Evolutionary conservation across 2,329 filamentous ascomycete species (phyloP).

Genomic region (Knufia fluminis): DNA sequence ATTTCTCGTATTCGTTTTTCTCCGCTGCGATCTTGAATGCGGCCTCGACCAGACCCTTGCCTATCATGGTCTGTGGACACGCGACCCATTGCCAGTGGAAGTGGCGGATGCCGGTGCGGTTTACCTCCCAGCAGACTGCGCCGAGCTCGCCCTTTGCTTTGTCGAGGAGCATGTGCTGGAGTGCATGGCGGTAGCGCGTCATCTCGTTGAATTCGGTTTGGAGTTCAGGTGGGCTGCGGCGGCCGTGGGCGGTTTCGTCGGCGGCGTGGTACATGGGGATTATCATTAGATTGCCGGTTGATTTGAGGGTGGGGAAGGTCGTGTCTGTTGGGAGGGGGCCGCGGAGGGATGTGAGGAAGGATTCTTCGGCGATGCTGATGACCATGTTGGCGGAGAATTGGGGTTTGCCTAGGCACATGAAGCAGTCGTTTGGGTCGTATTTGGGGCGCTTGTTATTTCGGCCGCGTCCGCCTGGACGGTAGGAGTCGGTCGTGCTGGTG

Average conservation of each 20-base stretch:
- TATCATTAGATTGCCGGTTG: constrained; percentile 81
- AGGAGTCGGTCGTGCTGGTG: background rate
- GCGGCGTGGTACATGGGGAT: constrained; percentile 71
- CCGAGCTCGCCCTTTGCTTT: constrained; percentile 52
- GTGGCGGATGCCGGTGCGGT: constrained; percentile 70
- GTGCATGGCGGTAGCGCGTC: constrained; percentile 63
- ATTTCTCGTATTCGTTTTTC: constrained; percentile 54
- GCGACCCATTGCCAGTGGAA: constrained; percentile 91
- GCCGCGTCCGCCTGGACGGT: constrained; percentile 34
- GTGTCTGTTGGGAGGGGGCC: constrained; percentile 67
- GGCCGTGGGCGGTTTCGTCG: constrained; percentile 48
- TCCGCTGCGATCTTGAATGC: constrained; percentile 84
- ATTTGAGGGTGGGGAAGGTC: constrained; percentile 64
- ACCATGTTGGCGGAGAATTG: constrained; percentile 80
- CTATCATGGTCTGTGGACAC: constrained; percentile 57
- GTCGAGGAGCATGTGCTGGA: constrained; percentile 65
- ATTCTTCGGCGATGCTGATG: constrained; percentile 75
- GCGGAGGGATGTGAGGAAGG: constrained; percentile 85
- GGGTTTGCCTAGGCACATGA: constrained; percentile 88
- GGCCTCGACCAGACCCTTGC: constrained; percentile 68
- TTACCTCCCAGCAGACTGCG: constrained; percentile 87
- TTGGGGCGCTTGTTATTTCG: constrained; percentile 39
- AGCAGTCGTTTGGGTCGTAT: constrained; percentile 67
- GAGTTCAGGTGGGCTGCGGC: constrained; percentile 50
- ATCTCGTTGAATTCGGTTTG: constrained; percentile 66